phyloP scores from a whole-genome alignment of 352 stramenopile genomes.

The Elongisporangium undulatum region DNA sequence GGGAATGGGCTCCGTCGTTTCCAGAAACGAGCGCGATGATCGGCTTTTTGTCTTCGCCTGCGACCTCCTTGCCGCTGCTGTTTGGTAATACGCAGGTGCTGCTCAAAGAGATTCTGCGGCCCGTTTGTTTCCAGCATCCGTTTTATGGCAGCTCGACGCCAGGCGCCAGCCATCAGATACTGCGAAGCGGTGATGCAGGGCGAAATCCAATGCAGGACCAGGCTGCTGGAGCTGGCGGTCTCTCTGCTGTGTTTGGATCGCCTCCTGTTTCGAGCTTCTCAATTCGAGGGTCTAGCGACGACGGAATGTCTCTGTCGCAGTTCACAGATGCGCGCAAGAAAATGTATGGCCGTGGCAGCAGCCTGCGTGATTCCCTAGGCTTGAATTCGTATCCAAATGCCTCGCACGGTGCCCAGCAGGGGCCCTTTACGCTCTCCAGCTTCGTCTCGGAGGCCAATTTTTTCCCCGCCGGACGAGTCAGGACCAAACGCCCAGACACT shows the following conservation, averaged over 20 bases:
- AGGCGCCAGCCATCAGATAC: neutral
- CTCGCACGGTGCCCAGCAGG: constrained; percentile 3
- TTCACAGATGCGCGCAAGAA: constrained; percentile 26
- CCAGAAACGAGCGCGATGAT: constrained; percentile 30
- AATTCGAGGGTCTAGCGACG: constrained; percentile 4
- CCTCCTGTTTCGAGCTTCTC: neutral
- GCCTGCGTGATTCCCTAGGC: constrained; percentile 1
- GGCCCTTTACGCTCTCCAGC: constrained; percentile 13
- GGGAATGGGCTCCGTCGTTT: constrained; percentile 37
- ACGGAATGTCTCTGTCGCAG: constrained; percentile 27
- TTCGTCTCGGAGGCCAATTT: constrained; percentile 19
- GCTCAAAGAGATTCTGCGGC: constrained; percentile 21
- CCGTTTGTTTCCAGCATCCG: constrained; percentile 24
- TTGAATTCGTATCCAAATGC: constrained; percentile 13
- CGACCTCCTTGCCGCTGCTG: constrained; percentile 14
- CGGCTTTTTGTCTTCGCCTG: constrained; percentile 23
- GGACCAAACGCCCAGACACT: neutral
- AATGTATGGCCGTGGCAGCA: constrained; percentile 13
- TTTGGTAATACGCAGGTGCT: constrained; percentile 35
- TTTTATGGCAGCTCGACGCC: constrained; percentile 12
- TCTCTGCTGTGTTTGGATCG: neutral
- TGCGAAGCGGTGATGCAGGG: neutral
- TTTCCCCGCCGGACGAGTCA: neutral
- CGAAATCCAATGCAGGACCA: constrained; percentile 1
- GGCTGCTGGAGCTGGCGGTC: neutral